These are phyloP conservation scores for Fraxinus anomala DNA, from an alignment of 257 asterid genomes.

Conservation along the genomic window DNA sequence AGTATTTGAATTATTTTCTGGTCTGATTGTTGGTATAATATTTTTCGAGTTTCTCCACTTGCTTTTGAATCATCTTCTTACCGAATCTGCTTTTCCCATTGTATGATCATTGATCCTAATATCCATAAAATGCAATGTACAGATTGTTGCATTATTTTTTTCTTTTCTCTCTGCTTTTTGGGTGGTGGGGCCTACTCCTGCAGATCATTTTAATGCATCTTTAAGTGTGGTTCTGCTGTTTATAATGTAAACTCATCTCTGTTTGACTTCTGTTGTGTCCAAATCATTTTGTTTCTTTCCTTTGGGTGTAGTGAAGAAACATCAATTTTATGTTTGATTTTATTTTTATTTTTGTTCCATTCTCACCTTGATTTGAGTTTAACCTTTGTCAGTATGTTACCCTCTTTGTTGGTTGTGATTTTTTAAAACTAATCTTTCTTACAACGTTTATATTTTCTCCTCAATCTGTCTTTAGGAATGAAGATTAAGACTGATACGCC, in stretches of 20 bases:
- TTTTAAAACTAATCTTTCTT: not conserved
- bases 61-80: not conserved
- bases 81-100: not conserved
- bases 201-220: not conserved
- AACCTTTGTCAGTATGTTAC: not conserved
- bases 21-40: not conserved
- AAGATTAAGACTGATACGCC: slow-evolving; percentile 95
- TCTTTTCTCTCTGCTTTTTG: not conserved
- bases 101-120: not conserved
- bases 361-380: not conserved
- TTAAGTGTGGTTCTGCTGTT: not conserved
- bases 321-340: not conserved
- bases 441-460: slow-evolving; percentile 13
- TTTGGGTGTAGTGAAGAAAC: not conserved
- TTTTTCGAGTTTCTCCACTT: not conserved
- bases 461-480: slow-evolving; percentile 63
- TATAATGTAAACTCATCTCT: not conserved
- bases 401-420: not conserved
- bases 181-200: not conserved
- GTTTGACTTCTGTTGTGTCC: not conserved
- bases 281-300: not conserved
- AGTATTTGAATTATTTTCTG: not conserved
- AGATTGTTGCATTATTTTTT: not conserved
- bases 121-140: not conserved
- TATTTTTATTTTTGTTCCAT: not conserved